Evolutionary conservation across 441 rosid genomes (phyloP).

Genomic region (Pelargonium myrrhifolium): DNA sequence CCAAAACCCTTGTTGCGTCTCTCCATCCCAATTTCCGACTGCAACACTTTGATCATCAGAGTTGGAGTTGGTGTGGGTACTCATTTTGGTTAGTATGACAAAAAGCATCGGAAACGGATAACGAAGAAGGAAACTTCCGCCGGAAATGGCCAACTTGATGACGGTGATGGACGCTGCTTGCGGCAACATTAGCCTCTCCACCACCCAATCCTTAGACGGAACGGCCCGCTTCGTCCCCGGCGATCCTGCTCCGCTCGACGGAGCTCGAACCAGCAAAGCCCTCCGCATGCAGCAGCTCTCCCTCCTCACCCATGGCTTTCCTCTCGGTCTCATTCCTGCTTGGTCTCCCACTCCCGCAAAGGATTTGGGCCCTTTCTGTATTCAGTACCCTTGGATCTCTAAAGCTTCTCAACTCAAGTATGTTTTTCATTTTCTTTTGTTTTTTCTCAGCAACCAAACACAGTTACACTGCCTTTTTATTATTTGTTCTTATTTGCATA

Average conservation of each 20-base stretch:
- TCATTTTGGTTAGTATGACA: too few relatives aligned
- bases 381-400: slow-evolving; percentile 29
- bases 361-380: slow-evolving; percentile 56
- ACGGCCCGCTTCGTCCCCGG: slow-evolving; percentile 68
- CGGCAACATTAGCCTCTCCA: slow-evolving; percentile 63
- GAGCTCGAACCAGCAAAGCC: slow-evolving; percentile 51
- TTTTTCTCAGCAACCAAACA: neutral
- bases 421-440: neutral
- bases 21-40: too few relatives aligned
- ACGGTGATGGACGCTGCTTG: slow-evolving; percentile 73
- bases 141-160: slow-evolving; percentile 55
- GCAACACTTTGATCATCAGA: too few relatives aligned
- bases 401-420: neutral
- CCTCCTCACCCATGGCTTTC: slow-evolving; percentile 52
- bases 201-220: slow-evolving; percentile 56
- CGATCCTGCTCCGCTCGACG: slow-evolving; percentile 58
- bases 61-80: too few relatives aligned
- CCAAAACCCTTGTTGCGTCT: too few relatives aligned
- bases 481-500: neutral
- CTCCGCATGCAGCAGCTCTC: slow-evolving; percentile 85
- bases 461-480: neutral
- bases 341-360: slow-evolving; percentile 40
- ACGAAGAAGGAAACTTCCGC: too few relatives aligned
- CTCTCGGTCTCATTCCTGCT: slow-evolving; percentile 70
- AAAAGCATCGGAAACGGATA: too few relatives aligned